Evolutionary conservation across 2,329 filamentous ascomycete species (phyloP), one percentile per base, ranked within the genome.

Genomic region (Hypoxylon sp.): DNA sequence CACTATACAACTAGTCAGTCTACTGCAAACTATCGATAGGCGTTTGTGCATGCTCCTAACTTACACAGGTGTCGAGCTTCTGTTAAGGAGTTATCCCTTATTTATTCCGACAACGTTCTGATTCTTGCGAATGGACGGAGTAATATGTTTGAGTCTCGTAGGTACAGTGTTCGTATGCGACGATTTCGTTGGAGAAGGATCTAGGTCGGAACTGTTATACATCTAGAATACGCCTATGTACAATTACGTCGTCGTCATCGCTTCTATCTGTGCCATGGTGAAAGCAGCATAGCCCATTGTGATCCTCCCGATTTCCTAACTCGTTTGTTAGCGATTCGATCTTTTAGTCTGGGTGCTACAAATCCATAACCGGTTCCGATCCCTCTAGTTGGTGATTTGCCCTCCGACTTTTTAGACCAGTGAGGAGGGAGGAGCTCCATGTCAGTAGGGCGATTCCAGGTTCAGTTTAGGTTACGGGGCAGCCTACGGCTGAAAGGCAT

Each of bases 311-410:
- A 43, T 10, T 43, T 45, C 21, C 28, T 41, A 59, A 11, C 30
- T 14, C 21, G 21, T 50, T n/a, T n/a, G n/a, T n/a, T n/a, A n/a
- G n/a, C n/a, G n/a, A n/a, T n/a, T n/a, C n/a, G n/a, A n/a, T n/a
- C n/a, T n/a, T n/a, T n/a, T n/a, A n/a, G n/a, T n/a, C n/a, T n/a
- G n/a, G n/a, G n/a, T n/a, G n/a, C n/a, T n/a, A n/a, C n/a, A n/a
- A 7, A 62, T 32, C 2, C 10, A 21, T n/a, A n/a, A n/a, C n/a
- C n/a, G n/a, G n/a, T 56, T 38, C 43, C 50, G 59, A 62, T 23
- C 50, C 14, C 43, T 43, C 19, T 28, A 21, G 9, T 38, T 10
- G n/a, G 41, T 5, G 14, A 21, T 30, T 17, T 49, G 11, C 11
- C 2, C 23, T 55, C 19, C 30, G 21, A 32, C 41, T 49, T 11